These are phyloP conservation scores for Pichia ethanolica DNA, from an alignment of 805 yeast species.

Conservation along the genomic window DNA sequence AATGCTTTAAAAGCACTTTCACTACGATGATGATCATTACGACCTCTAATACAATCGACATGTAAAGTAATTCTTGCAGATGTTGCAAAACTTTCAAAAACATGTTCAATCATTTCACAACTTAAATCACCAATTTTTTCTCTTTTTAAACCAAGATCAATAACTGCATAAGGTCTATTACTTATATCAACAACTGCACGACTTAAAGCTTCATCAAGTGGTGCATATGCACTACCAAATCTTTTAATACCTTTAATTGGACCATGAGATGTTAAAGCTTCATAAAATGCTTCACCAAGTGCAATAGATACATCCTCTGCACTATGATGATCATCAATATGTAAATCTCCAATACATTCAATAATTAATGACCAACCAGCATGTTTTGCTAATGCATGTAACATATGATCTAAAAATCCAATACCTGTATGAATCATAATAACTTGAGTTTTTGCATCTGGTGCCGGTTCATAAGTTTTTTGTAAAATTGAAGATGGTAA, in stretches of 20 bases:
- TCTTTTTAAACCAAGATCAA: constrained; percentile 82
- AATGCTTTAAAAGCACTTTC: constrained; percentile 95
- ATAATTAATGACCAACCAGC: constrained; percentile 90
- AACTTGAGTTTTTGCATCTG: constrained; percentile 56
- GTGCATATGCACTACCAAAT: constrained; percentile 91
- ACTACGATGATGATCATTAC: constrained; percentile 93
- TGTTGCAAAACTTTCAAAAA: constrained; percentile 87
- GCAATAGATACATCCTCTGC: constrained; percentile 95
- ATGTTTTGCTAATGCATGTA: constrained; percentile 94
- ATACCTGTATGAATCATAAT: constrained; percentile 85
- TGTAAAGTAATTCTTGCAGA: constrained; percentile 88
- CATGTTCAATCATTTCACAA: constrained; percentile 98
- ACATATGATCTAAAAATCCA: constrained; percentile 95
- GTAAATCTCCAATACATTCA: constrained; percentile 89
- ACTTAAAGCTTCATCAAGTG: constrained; percentile 91
- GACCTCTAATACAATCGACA: constrained; percentile 89
- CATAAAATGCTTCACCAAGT: constrained; percentile 79
- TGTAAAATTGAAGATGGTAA: constrained; percentile 53
- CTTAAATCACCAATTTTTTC: constrained; percentile 90
- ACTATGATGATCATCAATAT: constrained; percentile 95
- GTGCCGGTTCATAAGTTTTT: constrained; percentile 13
- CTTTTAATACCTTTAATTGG: constrained; percentile 85
- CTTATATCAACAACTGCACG: constrained; percentile 95
- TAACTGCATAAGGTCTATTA: constrained; percentile 85
- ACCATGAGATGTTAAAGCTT: constrained; percentile 59